Conservation (phyloP, 495 filamentous ascomycete genomes). For the Lentithecium fluviatile region DNA sequence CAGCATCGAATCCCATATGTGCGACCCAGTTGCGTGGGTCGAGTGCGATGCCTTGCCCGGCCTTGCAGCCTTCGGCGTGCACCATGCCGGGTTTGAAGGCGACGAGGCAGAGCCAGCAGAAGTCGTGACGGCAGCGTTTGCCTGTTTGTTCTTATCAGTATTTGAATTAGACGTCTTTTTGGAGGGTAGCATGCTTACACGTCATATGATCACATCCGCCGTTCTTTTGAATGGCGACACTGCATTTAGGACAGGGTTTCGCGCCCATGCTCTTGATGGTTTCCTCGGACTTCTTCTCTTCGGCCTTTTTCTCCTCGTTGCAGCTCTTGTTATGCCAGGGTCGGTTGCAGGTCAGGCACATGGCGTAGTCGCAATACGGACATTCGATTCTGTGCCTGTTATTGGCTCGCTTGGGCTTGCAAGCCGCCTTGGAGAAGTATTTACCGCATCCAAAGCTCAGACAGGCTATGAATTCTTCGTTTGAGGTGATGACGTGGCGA, state of each 20-base stretch:
- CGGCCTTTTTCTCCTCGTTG: neutral
- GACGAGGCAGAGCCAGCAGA: too few relatives aligned
- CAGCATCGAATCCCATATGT: too few relatives aligned
- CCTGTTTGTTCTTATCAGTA: neutral
- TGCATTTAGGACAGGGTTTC: conserved; percentile 15
- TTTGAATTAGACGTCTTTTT: too few relatives aligned
- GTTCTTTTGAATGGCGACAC: conserved; percentile 16
- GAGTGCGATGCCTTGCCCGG: too few relatives aligned
- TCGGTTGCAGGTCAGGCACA: conserved; percentile 8
- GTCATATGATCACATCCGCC: conserved; percentile 16
- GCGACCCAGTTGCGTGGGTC: too few relatives aligned
- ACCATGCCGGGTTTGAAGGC: too few relatives aligned
- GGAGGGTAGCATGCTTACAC: too few relatives aligned
- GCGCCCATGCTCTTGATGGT: conserved; percentile 19
- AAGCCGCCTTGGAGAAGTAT: conserved; percentile 15
- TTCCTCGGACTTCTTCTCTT: conserved; percentile 5
- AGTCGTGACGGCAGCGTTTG: neutral
- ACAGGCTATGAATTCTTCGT: conserved; percentile 3
- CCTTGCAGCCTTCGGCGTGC: too few relatives aligned
- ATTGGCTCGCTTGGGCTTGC: neutral
- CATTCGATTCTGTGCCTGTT: conserved; percentile 7
- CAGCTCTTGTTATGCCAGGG: conserved; percentile 12
- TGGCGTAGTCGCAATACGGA: conserved; percentile 8
- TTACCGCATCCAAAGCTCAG: conserved; percentile 3
- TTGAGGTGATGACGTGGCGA: neutral